These are phyloP conservation scores for Berberis vulgaris DNA, from an alignment of 164 flowering plant genomes.

Conservation along the genomic window DNA sequence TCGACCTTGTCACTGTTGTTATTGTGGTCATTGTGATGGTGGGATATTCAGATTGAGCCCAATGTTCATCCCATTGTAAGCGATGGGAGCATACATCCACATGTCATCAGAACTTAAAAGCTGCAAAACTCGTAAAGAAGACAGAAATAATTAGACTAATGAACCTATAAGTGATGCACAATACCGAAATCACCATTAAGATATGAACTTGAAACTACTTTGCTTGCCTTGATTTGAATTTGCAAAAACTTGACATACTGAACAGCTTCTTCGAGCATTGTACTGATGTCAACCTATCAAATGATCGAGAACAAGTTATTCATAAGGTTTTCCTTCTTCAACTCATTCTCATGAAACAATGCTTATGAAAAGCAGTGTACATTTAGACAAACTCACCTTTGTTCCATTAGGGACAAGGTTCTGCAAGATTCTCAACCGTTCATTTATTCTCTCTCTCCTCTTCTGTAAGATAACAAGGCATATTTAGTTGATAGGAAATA, in stretches of 20 bases:
- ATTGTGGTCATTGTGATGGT: slow-evolving; percentile 20
- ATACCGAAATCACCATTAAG: no score
- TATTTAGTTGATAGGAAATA: not conserved
- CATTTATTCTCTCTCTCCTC: slow-evolving; percentile 84
- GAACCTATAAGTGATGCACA: no score
- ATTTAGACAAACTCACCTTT: slow-evolving; percentile 33
- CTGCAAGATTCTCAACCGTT: slow-evolving; percentile 71
- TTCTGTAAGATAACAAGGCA: slow-evolving; percentile 40
- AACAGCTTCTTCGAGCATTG: no score
- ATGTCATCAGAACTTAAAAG: slow-evolving; percentile 87
- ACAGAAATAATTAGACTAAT: not conserved
- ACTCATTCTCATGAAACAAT: not conserved
- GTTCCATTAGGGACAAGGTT: slow-evolving; percentile 93
- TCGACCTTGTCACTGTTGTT: not conserved
- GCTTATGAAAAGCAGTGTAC: no score
- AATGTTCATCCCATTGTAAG: slow-evolving; percentile 84
- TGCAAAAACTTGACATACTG: no score
- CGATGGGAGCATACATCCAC: slow-evolving; percentile 97
- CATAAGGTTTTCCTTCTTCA: no score
- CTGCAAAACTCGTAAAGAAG: slow-evolving; percentile 26
- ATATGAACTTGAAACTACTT: no score
- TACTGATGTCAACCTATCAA: slow-evolving; percentile 62
- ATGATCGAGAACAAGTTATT: not conserved
- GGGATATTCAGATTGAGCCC: slow-evolving; percentile 47
- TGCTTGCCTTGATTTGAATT: no score